A percentile compares a stretch with the other conserved stretches of the same genome.
phyloP scores from a whole-genome alignment of 305 asterid species.

The Withania somnifera region DNA sequence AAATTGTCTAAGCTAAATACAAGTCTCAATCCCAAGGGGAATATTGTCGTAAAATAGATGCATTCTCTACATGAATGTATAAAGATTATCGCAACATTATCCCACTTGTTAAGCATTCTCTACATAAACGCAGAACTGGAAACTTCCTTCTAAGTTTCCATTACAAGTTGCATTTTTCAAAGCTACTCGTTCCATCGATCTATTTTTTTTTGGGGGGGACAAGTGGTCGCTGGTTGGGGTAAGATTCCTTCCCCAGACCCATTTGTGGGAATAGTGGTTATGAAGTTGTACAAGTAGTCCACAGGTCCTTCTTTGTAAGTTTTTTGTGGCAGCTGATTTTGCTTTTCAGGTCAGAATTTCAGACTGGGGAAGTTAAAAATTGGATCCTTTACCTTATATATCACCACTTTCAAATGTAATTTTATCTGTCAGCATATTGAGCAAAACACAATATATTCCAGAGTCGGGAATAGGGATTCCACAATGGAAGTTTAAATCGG shows the following conservation, averaged over 20 bases:
- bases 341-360: not conserved
- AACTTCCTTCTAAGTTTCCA: not conserved
- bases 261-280: too few relatives aligned
- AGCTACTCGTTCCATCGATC: not conserved
- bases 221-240: too few relatives aligned
- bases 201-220: not conserved
- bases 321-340: not conserved
- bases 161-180: not conserved
- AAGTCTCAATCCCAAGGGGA: not conserved
- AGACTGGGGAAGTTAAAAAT: not conserved
- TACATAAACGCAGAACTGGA: not conserved
- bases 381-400: not conserved
- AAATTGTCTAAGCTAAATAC: not conserved
- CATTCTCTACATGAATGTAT: not conserved
- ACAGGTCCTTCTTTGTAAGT: not conserved
- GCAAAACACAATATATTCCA: not conserved
- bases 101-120: not conserved
- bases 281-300: not conserved
- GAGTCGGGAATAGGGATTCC: not conserved
- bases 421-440: not conserved
- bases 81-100: not conserved
- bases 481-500: not conserved
- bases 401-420: not conserved
- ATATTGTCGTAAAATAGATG: not conserved
- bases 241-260: too few relatives aligned